phyloP scores from a whole-genome alignment of 441 rosid genomes.

The Sinapis alba region DNA sequence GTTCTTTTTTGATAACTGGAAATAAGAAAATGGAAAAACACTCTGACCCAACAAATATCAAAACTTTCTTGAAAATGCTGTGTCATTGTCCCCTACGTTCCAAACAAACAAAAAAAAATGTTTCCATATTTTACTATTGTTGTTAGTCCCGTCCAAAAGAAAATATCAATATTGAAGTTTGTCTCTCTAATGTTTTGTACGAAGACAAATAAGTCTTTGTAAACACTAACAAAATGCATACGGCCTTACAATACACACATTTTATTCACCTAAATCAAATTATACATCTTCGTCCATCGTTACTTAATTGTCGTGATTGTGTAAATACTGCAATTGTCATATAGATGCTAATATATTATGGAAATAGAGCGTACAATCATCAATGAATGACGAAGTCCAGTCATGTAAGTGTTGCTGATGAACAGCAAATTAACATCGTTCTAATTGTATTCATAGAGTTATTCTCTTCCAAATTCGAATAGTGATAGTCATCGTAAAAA shows the following conservation, averaged over 20 bases:
- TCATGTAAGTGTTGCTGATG: neutral
- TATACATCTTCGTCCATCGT: neutral
- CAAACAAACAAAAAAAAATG: neutral
- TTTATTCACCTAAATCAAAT: neutral
- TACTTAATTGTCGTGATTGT: neutral
- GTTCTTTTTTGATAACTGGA: neutral
- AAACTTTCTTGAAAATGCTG: conserved; percentile 8
- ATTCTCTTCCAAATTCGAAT: neutral
- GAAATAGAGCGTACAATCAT: neutral
- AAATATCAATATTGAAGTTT: neutral
- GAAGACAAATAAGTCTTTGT: neutral
- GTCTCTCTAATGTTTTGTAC: conserved; percentile 10
- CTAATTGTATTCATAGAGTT: neutral
- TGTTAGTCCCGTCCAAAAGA: conserved; percentile 17
- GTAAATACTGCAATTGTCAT: neutral
- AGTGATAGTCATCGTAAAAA: neutral
- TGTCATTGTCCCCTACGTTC: conserved; percentile 20
- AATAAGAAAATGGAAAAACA: neutral
- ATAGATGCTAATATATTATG: neutral
- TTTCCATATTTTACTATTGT: neutral
- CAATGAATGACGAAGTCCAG: neutral
- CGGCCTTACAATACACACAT: neutral
- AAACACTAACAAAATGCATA: neutral
- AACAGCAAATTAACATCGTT: neutral
- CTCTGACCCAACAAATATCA: conserved; percentile 11